Evolutionary conservation across 2,329 filamentous ascomycete species (phyloP), one percentile per base, ranked within the genome.

Genomic region (Fusarium sp.): DNA sequence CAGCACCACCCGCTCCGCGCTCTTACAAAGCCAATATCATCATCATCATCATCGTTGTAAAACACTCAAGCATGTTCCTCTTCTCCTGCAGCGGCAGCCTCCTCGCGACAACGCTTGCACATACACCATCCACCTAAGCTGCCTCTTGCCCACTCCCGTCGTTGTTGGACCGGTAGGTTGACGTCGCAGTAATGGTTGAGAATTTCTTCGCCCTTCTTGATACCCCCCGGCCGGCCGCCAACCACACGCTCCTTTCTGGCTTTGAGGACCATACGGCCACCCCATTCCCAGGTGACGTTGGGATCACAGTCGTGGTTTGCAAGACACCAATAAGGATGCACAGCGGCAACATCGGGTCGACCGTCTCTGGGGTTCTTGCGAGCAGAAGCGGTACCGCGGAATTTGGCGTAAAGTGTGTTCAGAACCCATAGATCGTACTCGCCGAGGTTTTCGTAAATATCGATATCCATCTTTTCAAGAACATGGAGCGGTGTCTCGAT

Each of bases 271-370:
- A 96, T 94, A 53, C 86, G 86, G 1, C 92, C 92, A 30, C 91
- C 89, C 93, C 94, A 97, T 75, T 97, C 92, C 96, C 96, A 99
- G 5, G 88, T 88, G 38, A 98, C 94, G 78, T 97, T 97, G 10
- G 96, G 96, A 76, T 97, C 90, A 80, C 96, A 99, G 77, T 94
- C 93, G 78, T 99, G 96, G 75, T 99, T 99, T 30, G 95, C 94
- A 31, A 98, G 84, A 80, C 94, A 98, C 94, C 96, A 99, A 72
- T 97, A 89, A 3, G 95, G 94, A 80, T 98, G 94, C 30, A 98
- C 94, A 30, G 95, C 95, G 30, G 93, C 93, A 6, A 97, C 91
- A 74, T 98, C 96, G 0, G 96, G 95, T 11, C 92, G 88, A 4
- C 94, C 92, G 67, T 95, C 92, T 72, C 87, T 87, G 0, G 85